These are phyloP conservation scores for Podospora bellae-mahoneyi DNA, from an alignment of 495 filamentous ascomycete species.

Conservation along the genomic window DNA sequence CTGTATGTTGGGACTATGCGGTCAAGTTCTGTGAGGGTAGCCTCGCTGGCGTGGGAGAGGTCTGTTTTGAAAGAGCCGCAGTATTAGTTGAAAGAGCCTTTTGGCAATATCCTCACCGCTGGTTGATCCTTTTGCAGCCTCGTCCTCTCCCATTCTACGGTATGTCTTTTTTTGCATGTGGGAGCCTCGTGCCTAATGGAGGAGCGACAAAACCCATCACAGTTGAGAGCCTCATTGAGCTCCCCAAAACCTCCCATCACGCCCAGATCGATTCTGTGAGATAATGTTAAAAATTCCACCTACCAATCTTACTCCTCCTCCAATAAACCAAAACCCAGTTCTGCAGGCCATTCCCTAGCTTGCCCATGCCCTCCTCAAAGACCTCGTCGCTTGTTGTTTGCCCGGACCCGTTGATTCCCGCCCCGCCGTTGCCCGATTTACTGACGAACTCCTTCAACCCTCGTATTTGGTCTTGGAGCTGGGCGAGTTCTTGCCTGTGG, in stretches of 20 bases:
- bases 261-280: neutral
- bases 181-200: no score
- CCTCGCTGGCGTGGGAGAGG: conserved; percentile 33
- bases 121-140: neutral
- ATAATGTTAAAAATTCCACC: conserved; percentile 12
- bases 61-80: conserved; percentile 32
- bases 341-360: conserved; percentile 54
- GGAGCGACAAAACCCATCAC: no score
- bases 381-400: conserved; percentile 53
- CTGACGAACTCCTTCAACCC: conserved; percentile 58
- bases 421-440: conserved; percentile 41
- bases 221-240: no score
- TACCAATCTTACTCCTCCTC: conserved; percentile 50
- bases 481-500: conserved; percentile 33
- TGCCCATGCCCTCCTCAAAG: conserved; percentile 45
- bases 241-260: no score
- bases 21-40: conserved; percentile 38
- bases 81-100: neutral
- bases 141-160: neutral
- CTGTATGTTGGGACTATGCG: conserved; percentile 51
- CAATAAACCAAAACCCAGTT: conserved; percentile 58
- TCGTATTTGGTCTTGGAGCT: conserved; percentile 45
- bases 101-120: neutral
- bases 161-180: neutral
- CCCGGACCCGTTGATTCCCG: conserved; percentile 9